These are phyloP conservation scores for Cenococcum geophilum DNA, from an alignment of 495 filamentous ascomycete species.

Conservation along the genomic window DNA sequence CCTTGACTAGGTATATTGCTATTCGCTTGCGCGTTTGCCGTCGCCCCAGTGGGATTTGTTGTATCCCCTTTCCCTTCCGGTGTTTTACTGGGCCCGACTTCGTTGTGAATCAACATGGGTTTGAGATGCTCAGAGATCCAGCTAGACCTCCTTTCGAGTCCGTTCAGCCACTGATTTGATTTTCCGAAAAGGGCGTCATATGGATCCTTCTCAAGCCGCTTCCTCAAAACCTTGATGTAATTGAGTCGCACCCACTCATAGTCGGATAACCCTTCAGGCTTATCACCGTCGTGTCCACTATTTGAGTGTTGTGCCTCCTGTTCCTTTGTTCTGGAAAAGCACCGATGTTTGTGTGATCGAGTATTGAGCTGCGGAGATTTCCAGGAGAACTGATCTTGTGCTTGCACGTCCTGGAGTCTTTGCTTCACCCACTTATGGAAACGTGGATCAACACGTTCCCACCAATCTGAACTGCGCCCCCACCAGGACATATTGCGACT, in stretches of 20 bases:
- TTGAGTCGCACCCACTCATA: conserved; percentile 11
- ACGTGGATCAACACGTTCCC: no score
- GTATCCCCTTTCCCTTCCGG: not conserved
- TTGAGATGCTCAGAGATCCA: conserved; percentile 1
- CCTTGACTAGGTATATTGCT: not conserved
- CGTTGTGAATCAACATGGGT: conserved; percentile 8
- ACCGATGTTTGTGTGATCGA: not conserved
- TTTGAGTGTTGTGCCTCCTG: conserved; percentile 8
- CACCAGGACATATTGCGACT: no score
- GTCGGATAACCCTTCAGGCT: conserved; percentile 8
- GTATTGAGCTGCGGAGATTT: no score
- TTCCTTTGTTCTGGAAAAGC: conserved; percentile 16
- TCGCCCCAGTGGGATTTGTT: not conserved
- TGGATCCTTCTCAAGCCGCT: conserved; percentile 10
- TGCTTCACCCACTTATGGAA: no score
- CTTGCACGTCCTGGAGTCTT: no score
- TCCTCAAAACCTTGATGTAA: conserved; percentile 12
- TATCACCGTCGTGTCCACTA: conserved; percentile 1
- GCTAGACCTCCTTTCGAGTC: conserved; percentile 11
- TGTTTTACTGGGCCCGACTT: not conserved
- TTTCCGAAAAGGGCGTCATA: conserved; percentile 17
- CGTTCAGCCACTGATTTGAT: conserved; percentile 9
- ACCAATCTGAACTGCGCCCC: no score
- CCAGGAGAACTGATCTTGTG: no score
- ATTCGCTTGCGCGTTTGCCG: not conserved